phyloP scores from a whole-genome alignment of 2,329 filamentous ascomycete species.

The Lasiodiplodia sp. region DNA sequence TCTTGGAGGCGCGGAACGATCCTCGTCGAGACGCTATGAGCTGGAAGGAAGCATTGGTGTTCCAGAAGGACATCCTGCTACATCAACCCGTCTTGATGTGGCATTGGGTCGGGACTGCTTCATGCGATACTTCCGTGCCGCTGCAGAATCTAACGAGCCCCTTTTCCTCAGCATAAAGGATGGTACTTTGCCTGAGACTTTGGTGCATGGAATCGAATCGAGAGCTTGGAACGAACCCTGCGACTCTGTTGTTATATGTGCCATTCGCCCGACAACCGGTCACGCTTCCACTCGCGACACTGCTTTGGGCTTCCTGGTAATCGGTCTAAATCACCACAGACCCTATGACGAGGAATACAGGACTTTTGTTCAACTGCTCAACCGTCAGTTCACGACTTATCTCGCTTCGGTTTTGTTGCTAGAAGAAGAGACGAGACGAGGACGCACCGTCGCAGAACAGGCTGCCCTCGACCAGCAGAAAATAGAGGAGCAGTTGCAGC shows the following conservation, averaged over 20 bases:
- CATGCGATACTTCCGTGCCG: conserved; percentile 33
- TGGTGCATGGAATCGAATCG: conserved; percentile 42
- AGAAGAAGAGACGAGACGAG: conserved; percentile 41
- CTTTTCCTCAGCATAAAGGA: conserved; percentile 38
- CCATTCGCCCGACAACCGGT: conserved; percentile 37
- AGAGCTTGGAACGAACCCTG: conserved; percentile 26
- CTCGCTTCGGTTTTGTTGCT: conserved; percentile 45
- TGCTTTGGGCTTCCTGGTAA: conserved; percentile 42
- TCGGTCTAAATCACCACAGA: conserved; percentile 44
- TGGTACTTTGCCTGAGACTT: conserved; percentile 39
- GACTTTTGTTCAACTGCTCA: conserved; percentile 41
- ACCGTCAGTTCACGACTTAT: conserved; percentile 43
- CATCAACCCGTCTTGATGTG: conserved; percentile 28
- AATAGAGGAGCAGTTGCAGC: conserved; percentile 31
- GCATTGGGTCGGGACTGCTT: conserved; percentile 26
- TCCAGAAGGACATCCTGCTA: conserved; percentile 38
- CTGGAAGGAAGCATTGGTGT: conserved; percentile 45
- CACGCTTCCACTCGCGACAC: conserved; percentile 32
- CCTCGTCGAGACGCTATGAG: conserved; percentile 40
- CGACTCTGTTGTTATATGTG: conserved; percentile 30
- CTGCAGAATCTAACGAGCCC: conserved; percentile 43
- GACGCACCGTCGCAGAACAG: conserved; percentile 36
- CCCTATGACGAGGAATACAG: conserved; percentile 45
- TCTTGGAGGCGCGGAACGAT: conserved; percentile 38
- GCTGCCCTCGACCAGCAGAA: conserved; percentile 45